Evolutionary conservation across 192 early-diverging fungal genomes (phyloP), one percentile per base, ranked within the genome.

Genomic region (Endogone sp.): DNA sequence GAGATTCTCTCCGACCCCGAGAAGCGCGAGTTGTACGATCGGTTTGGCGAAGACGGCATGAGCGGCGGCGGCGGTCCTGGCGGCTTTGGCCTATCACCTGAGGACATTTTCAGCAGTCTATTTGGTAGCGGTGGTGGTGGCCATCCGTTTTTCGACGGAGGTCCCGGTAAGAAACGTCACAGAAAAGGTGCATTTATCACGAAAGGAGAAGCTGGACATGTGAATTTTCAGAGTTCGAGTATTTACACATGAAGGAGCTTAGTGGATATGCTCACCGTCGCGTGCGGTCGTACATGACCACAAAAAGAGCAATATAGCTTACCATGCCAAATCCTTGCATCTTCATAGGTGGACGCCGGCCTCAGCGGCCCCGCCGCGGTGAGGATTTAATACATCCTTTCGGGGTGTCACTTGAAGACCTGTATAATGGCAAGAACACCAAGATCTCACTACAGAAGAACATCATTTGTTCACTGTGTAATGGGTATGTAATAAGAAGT

Each of bases 381-480:
- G 82, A 84, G 63, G 79, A 82, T 37, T 85, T 96, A 58, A 80
- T 82, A 20, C 84, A 92, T 26, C 85, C 84, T 62, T 86, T 99
- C 54, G 87, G 88, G 28, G 92, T 97, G 9, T 82, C 94, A 22
- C 88, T 99, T 60, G 93, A 96, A 69, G 95, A 99, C 66, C 84
- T 99, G 65, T 98, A 96, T 82, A 91, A 89, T 71, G 96, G 98
- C 71, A 90, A 91, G 63, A 86, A 85, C 22, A 92, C 93, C 67
- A 88, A 85, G 71, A 73, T 95, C 56, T 91, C 91, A 27, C 74
- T 95, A 49, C 88, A 93, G 72, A 92, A 92, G 79, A 94, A 92
- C 71, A 79, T 90, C 2, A 73, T 84, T 63, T 93, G 92, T 64
- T 67, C 80, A 22, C 69, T 75, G 26, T 93, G 92, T 61, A 56